Base-by-base conservation (phyloP, 2,329 filamentous ascomycete species). In the Ustulina deusta region DNA sequence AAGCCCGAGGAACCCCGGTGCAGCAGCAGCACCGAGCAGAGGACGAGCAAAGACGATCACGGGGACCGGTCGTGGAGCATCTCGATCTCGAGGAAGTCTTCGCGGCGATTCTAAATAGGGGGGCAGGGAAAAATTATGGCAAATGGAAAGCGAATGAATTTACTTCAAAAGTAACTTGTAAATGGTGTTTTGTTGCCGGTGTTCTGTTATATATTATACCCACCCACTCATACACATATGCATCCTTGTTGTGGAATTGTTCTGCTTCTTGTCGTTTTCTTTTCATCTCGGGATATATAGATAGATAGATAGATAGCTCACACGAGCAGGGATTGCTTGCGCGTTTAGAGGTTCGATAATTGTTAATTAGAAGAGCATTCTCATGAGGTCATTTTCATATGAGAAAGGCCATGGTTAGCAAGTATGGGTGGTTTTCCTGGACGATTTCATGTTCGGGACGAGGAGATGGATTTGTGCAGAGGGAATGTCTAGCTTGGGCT, bases 81-180 rank as follows among this genome's bases (percentile, higher is more conserved):
- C 6, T 40, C 68, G 1, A 38, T 68, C 6, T 65, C 68, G 40
- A 62, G 65, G 54, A 68, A 67, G 54, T 52, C 65, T 6, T 69
- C 68, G 27, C 61, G 42, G 49, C 58, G 59, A n/a, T 68, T 68
- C 34, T 46, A 15, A 38, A 32, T 15, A 17, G 15, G 22, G 6
- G 32, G n/a, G 46, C 46, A 49, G 15, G 3, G 29, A 32, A 3
- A 13, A 27, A 17, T 17, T 27, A 29, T 4, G 38, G 15, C 4
- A 20, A 13, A 42, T 13, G 54, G 22, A 56, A 56, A 29, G 36
- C 13, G 36, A 36, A 38, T 1, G 32, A 29, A 40, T 2, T 11
- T 22, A 25, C n/a, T 46, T 46, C 6, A 25, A 22, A 49, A 36
- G 13, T 29, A 34, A 52, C 17, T 34, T 52, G 49, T 34, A 52